Percentiles rank a stretch among this genome's conserved stretches.
Evolutionary conservation across 1,284 basidiomycete species (phyloP).

Genomic region (Meripilus lineatus): DNA sequence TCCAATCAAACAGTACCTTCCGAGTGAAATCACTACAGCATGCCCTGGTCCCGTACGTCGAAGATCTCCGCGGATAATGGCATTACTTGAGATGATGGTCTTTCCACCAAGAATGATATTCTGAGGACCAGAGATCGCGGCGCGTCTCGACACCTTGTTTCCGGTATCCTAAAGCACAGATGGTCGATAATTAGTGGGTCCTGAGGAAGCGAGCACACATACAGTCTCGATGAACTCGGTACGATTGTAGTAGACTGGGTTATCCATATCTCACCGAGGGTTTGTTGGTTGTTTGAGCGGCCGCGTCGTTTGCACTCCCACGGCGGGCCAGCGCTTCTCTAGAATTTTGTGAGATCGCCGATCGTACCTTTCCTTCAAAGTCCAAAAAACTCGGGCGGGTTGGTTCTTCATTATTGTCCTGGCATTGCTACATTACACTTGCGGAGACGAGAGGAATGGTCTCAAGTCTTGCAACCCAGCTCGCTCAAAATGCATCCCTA

Average conservation of each 20-base stretch:
- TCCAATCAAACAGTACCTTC: slow-evolving; percentile 88
- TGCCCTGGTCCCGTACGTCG: slow-evolving; percentile 80
- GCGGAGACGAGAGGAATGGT: slow-evolving; percentile 37
- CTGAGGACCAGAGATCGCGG: slow-evolving; percentile 90
- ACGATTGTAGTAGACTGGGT: slow-evolving; percentile 70
- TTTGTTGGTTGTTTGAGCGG: too few species aligned
- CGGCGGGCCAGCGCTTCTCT: too few species aligned
- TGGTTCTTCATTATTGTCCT: background rate
- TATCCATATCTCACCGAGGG: too few species aligned
- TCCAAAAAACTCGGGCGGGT: background rate
- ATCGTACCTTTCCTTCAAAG: background rate
- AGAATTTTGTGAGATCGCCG: too few species aligned
- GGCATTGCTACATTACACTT: background rate
- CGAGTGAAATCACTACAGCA: slow-evolving; percentile 89
- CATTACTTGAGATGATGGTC: slow-evolving; percentile 88
- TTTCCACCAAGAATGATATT: slow-evolving; percentile 98
- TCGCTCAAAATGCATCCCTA: slow-evolving; percentile 77
- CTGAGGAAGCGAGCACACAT: slow-evolving; percentile 21
- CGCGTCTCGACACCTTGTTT: slow-evolving; percentile 85
- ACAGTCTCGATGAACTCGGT: slow-evolving; percentile 82
- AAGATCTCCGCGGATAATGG: slow-evolving; percentile 88
- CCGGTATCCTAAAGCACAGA: slow-evolving; percentile 39
- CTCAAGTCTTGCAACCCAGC: slow-evolving; percentile 80
- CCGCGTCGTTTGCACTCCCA: too few species aligned
- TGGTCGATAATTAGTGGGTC: too few species aligned